Conservation (phyloP, 768 basidiomycete species). For the Leccinum pellstonianum region DNA sequence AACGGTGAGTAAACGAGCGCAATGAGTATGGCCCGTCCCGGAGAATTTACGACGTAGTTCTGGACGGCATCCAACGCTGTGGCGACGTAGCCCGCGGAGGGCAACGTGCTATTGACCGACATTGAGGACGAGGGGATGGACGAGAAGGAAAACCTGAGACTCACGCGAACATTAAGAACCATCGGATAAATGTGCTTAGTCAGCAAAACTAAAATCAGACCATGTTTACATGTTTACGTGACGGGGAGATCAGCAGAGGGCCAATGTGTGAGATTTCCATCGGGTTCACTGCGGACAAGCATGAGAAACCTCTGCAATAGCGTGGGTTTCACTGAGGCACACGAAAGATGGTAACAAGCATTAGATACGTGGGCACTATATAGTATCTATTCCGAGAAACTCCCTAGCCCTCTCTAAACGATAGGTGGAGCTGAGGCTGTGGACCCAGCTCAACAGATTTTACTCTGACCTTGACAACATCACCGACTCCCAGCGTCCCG, state of each 20-base stretch:
- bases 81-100: conserved; percentile 27
- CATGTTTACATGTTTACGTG: conserved; percentile 2
- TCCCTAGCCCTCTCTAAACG: conserved; percentile 6
- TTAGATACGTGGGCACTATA: neutral
- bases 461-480: conserved; percentile 27
- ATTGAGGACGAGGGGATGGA: conserved; percentile 17
- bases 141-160: neutral
- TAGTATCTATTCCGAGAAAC: neutral
- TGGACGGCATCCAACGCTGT: conserved; percentile 17
- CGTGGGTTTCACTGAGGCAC: neutral
- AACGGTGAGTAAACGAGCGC: conserved; percentile 65
- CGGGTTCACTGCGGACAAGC: too few species aligned
- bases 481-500: conserved; percentile 24
- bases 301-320: neutral
- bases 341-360: neutral
- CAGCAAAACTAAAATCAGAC: conserved; percentile 22
- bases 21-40: conserved; percentile 35
- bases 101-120: conserved; percentile 25
- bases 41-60: conserved; percentile 22
- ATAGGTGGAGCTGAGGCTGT: conserved; percentile 26
- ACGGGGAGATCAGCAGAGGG: neutral
- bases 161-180: neutral
- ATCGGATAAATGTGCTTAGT: conserved; percentile 20
- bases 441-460: conserved; percentile 30
- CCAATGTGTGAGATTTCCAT: neutral